A percentile compares a stretch with the other conserved stretches of the same genome.
phyloP scores from a whole-genome alignment of 2,329 filamentous ascomycete genomes.

The Neophaeococcomyces mojaviensis region DNA sequence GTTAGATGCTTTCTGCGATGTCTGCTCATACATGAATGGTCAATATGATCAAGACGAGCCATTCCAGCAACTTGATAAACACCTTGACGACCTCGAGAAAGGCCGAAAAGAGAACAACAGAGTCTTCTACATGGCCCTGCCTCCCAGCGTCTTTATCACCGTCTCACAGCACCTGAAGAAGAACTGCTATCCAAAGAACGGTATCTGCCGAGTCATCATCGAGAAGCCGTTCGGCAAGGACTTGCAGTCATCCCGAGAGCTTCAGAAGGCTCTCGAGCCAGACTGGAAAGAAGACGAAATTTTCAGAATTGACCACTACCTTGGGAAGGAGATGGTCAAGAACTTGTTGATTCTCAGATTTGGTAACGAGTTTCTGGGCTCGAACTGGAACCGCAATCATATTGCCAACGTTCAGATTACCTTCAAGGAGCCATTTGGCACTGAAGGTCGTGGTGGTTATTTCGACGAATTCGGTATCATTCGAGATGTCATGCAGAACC shows the following conservation, averaged over 20 bases:
- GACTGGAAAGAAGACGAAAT: conserved; percentile 99
- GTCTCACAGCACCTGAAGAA: conserved; percentile 96
- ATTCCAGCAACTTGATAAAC: conserved; percentile 76
- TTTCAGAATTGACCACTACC: conserved; percentile 98
- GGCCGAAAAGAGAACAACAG: conserved; percentile 77
- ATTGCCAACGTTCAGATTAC: conserved; percentile 99
- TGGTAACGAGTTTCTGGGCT: conserved; percentile 96
- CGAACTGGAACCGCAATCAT: conserved; percentile 98
- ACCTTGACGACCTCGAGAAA: conserved; percentile 78
- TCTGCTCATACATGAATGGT: conserved; percentile 91
- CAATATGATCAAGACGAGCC: conserved; percentile 97
- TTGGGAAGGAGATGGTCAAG: conserved; percentile 99
- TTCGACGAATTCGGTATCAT: conserved; percentile 99
- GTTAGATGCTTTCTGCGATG: conserved; percentile 75
- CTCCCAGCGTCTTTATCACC: conserved; percentile 94
- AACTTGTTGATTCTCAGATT: conserved; percentile 97
- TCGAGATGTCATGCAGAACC: conserved; percentile 99
- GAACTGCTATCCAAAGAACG: conserved; percentile 88
- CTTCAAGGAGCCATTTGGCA: conserved; percentile 99
- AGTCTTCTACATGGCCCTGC: conserved; percentile 98
- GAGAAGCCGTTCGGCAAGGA: conserved; percentile 99
- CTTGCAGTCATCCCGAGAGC: conserved; percentile 82
- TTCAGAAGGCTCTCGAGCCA: conserved; percentile 88
- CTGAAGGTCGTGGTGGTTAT: conserved; percentile 94
- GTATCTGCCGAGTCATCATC: conserved; percentile 90